Evolutionary conservation across 768 basidiomycete genomes (phyloP).

Genomic region (Pluteus cervinus): DNA sequence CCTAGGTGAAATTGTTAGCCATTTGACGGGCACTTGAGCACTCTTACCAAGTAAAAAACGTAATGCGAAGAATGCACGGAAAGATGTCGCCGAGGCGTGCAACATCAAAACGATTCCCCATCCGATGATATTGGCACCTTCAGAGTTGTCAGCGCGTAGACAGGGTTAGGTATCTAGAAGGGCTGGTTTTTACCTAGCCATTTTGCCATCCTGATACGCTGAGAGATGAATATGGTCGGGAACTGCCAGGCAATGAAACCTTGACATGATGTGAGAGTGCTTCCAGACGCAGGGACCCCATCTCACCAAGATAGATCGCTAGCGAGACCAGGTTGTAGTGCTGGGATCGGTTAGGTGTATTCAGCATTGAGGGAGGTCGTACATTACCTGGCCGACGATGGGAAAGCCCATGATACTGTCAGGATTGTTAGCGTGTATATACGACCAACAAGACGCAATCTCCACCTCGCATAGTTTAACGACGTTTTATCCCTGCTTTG

Average conservation of each 20-base stretch:
- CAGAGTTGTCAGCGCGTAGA: not conserved
- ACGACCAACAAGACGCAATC: not conserved
- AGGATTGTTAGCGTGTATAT: not conserved
- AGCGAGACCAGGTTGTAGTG: slow-evolving; percentile 59
- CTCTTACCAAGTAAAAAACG: slow-evolving; percentile 63
- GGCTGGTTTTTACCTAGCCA: slow-evolving; percentile 50
- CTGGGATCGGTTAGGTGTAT: slow-evolving; percentile 22
- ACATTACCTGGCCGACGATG: slow-evolving; percentile 48
- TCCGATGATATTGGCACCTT: slow-evolving; percentile 50
- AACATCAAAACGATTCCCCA: slow-evolving; percentile 60
- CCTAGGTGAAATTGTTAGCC: too few species aligned
- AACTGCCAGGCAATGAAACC: slow-evolving; percentile 60
- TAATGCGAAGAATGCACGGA: slow-evolving; percentile 56
- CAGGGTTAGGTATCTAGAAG: not conserved
- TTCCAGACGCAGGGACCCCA: not conserved
- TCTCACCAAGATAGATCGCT: slow-evolving; percentile 54
- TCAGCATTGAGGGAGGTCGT: not conserved
- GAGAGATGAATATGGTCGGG: slow-evolving; percentile 59
- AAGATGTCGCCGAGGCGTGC: slow-evolving; percentile 49
- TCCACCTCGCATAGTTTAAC: slow-evolving; percentile 62
- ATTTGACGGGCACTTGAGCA: too few species aligned
- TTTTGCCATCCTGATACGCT: slow-evolving; percentile 54
- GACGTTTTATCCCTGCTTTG: slow-evolving; percentile 57
- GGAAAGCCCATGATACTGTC: slow-evolving; percentile 61
- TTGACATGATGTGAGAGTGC: slow-evolving; percentile 14